Evolutionary conservation across 148 eudicot species (phyloP), one percentile per base, ranked within the genome.

Genomic region (Gaultheria prostrata): DNA sequence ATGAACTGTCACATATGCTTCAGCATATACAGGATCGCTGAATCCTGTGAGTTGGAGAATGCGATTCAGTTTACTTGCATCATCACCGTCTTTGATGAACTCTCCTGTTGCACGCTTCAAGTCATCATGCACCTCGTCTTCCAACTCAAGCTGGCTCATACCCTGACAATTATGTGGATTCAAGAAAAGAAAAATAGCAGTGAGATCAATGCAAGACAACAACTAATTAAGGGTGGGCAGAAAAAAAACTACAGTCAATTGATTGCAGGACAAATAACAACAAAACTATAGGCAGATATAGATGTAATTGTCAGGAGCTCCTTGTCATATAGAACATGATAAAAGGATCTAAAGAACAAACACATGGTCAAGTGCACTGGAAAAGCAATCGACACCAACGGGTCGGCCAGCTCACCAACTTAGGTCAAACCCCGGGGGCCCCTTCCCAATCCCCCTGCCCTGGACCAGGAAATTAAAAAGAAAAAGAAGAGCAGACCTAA

Each of bases 1-100:
- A 91, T 96, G 97, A 88, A 96, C 98, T n/a, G 98, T 96, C 28
- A 96, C 98, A 84, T 93, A 96, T 30, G 98, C 98, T 89, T 96
- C 98, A 53, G 98, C 98, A 86, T 96, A 96, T 51, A 96, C 98
- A 11, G 98, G 98, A 74, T 96, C 98, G 83, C 98, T 93, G 79
- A 96, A 94, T 84, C 98, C 98, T 43, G 98, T 96, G 77, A 96
- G 98, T 89, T 94, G 98, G 87, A 94, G 94, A 87, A 96, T 93
- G 50, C 98, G 98, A 35, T 93, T 95, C 74, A 95, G 92, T 82
- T 91, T 95, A 83, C 94, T 94, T 15, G 95, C 98, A 88, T 93
- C 97, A 74, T 95, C 92, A 65, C 88, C 93, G 54, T 95, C 97
- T 86, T 92, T 93, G 49, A 89, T 86, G 74, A 94, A 95, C 85